A percentile compares a stretch with the other conserved stretches of the same genome.
These are phyloP conservation scores for Violaceomyces palustris DNA, from an alignment of 1,284 basidiomycete genomes.

Conservation along the genomic window DNA sequence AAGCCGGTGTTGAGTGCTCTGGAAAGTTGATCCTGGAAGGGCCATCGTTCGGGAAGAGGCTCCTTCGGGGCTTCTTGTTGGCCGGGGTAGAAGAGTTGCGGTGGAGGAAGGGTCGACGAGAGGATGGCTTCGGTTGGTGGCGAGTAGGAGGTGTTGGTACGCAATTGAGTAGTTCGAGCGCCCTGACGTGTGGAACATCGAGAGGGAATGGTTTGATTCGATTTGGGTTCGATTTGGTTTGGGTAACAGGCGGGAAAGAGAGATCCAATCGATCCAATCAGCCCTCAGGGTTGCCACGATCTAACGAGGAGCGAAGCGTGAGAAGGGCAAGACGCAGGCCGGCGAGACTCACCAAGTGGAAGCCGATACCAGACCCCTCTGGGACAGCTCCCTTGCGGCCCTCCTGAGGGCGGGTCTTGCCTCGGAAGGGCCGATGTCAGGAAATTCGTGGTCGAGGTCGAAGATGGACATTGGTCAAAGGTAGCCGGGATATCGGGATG, in stretches of 20 bases:
- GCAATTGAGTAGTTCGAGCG: conserved; percentile 37
- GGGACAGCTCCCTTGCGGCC: conserved; percentile 22
- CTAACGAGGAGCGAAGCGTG: too few species aligned
- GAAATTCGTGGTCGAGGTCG: conserved; percentile 26
- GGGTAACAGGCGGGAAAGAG: not conserved
- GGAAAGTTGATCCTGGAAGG: conserved; percentile 16
- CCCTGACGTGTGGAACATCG: conserved; percentile 7
- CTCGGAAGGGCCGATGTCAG: conserved; percentile 22
- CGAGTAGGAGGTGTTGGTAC: conserved; percentile 6
- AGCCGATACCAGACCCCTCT: conserved; percentile 27
- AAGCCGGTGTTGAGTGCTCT: conserved; percentile 45
- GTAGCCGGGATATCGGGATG: too few species aligned
- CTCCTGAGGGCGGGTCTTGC: conserved; percentile 19
- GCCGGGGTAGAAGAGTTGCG: conserved; percentile 19
- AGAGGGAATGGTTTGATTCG: not conserved
- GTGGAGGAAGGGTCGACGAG: conserved; percentile 2
- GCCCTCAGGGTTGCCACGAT: too few species aligned
- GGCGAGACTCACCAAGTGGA: conserved; percentile 23
- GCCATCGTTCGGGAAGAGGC: too few species aligned
- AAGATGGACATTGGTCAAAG: conserved; percentile 18
- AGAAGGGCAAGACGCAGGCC: too few species aligned
- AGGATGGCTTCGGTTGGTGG: not conserved
- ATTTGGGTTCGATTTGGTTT: not conserved
- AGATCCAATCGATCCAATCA: too few species aligned
- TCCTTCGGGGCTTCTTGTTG: conserved; percentile 4